These are phyloP conservation scores for Aspergillus tubingensis DNA, from an alignment of 2,329 filamentous ascomycete genomes.

Conservation along the genomic window DNA sequence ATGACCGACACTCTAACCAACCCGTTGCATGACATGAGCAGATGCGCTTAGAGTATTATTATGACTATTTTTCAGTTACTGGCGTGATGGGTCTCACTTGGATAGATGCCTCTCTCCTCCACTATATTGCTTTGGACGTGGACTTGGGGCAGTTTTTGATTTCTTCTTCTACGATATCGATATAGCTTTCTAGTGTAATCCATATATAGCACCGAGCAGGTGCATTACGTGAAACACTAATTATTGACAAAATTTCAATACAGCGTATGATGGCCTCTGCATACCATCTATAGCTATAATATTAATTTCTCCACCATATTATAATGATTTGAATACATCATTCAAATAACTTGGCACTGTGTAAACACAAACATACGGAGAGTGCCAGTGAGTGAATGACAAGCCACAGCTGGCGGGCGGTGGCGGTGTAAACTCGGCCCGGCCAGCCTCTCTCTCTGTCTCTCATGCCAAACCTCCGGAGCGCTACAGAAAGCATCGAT, in stretches of 20 bases:
- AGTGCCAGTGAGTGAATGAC: neutral
- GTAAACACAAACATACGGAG: no score
- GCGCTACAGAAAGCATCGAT: neutral
- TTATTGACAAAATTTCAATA: no score
- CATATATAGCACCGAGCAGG: neutral
- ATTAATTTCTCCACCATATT: no score
- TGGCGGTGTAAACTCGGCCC: conserved; percentile 3
- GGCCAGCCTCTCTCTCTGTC: neutral
- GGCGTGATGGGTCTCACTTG: neutral
- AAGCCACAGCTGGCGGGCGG: neutral
- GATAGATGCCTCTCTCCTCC: neutral
- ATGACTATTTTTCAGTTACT: neutral
- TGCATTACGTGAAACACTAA: neutral
- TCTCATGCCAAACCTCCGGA: neutral
- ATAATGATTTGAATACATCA: no score
- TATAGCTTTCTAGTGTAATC: neutral
- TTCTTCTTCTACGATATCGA: neutral
- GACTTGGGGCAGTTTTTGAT: neutral
- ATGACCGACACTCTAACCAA: neutral
- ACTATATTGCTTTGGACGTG: neutral
- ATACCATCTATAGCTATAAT: no score
- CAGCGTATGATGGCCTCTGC: no score
- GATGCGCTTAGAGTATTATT: conserved; percentile 3
- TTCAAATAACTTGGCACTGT: no score
- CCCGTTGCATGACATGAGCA: neutral